These are phyloP conservation scores for Dovyalis caffra DNA, from an alignment of 345 rosid species.

Conservation along the genomic window DNA sequence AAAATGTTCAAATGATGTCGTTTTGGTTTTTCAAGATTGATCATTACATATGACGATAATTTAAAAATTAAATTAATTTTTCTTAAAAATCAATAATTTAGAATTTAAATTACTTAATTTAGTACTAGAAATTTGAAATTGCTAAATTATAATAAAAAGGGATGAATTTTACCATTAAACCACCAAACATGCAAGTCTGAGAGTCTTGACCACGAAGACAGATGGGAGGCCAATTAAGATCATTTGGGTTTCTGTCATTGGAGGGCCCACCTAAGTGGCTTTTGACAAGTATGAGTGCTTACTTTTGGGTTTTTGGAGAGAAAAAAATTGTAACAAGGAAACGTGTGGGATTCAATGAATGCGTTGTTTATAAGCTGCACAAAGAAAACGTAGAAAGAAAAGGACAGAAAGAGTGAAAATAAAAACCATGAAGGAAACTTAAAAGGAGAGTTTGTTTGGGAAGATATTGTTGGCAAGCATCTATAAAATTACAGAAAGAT, in stretches of 20 bases:
- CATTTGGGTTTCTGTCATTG: constrained; percentile 12
- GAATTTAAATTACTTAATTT: too few relatives aligned
- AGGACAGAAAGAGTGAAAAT: constrained; percentile 19
- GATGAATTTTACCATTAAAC: too few relatives aligned
- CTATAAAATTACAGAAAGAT: constrained; percentile 33
- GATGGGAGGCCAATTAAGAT: constrained; percentile 22
- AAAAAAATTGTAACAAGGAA: not conserved
- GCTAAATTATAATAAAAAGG: too few relatives aligned
- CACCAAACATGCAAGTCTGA: not conserved
- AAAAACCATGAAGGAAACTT: constrained; percentile 30
- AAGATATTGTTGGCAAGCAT: constrained; percentile 68
- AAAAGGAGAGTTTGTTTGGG: constrained; percentile 52
- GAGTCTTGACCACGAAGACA: constrained; percentile 41
- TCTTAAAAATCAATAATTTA: too few relatives aligned
- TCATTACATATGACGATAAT: too few relatives aligned
- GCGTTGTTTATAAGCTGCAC: constrained; percentile 86
- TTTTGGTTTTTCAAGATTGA: too few relatives aligned
- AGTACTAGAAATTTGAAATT: too few relatives aligned
- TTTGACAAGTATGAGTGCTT: constrained; percentile 47
- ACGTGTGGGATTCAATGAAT: constrained; percentile 51
- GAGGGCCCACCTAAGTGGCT: constrained; percentile 41
- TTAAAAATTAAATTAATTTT: too few relatives aligned
- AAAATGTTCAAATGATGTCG: too few relatives aligned
- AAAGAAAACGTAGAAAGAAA: constrained; percentile 32
- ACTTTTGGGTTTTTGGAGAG: constrained; percentile 36